Evolutionary conservation across 768 basidiomycete species (phyloP).

Genomic region (Leucocoprinus birnbaumii): DNA sequence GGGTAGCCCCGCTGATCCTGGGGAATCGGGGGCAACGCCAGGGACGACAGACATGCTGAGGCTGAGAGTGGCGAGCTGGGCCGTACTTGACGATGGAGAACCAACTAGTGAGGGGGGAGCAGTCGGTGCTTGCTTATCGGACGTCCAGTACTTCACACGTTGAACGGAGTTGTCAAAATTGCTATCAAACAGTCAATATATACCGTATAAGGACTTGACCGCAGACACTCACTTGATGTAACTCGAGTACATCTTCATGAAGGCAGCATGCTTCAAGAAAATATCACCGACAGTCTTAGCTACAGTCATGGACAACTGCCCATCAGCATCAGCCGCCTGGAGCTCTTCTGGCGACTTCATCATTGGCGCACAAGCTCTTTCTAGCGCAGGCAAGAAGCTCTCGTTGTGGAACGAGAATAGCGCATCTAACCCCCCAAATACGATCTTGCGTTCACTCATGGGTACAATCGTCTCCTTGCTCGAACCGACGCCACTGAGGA

Average conservation of each 20-base stretch:
- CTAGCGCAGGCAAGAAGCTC: conserved; percentile 89
- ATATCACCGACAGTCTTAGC: conserved; percentile 83
- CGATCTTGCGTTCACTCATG: conserved; percentile 79
- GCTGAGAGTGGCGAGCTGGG: conserved; percentile 62
- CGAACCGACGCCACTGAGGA: conserved; percentile 67
- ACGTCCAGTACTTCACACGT: conserved; percentile 84
- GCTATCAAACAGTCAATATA: conserved; percentile 36
- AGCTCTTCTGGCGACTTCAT: conserved; percentile 45
- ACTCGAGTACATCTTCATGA: conserved; percentile 98
- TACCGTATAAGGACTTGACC: conserved; percentile 2
- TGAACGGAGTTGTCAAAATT: conserved; percentile 94
- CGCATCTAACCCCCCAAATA: conserved; percentile 88
- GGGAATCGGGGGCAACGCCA: conserved; percentile 35
- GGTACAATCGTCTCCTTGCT: conserved; percentile 86
- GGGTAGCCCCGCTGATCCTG: conserved; percentile 40
- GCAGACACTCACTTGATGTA: conserved; percentile 79
- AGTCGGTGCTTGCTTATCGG: conserved; percentile 43
- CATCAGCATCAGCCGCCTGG: conserved; percentile 61
- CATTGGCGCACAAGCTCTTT: conserved; percentile 70
- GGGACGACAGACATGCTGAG: conserved; percentile 52
- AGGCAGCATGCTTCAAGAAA: conserved; percentile 92
- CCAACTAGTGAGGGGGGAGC: conserved; percentile 40
- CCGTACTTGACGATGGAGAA: conserved; percentile 59
- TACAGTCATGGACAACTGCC: conserved; percentile 68
- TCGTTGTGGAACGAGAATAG: conserved; percentile 91